These are phyloP conservation scores for Cornus suecica DNA, from an alignment of 148 eudicot genomes.

Conservation along the genomic window DNA sequence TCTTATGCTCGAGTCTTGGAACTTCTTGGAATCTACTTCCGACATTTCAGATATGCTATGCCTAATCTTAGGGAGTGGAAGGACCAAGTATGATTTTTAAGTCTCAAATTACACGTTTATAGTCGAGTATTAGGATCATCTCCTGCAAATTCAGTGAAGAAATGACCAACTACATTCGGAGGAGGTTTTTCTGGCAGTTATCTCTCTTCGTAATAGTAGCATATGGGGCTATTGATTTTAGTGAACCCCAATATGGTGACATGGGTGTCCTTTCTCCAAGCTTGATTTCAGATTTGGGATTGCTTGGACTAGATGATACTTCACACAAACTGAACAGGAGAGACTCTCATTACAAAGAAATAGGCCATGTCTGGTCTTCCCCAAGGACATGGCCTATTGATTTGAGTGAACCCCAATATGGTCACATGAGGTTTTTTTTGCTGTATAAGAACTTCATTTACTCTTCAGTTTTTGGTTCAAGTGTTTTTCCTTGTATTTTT, in stretches of 20 bases:
- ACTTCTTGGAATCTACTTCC: constrained; percentile 51
- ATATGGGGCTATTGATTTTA: background rate
- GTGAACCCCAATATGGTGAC: background rate
- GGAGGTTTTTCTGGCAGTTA: background rate
- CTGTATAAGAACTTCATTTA: too few relatives aligned
- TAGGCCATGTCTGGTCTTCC: too few relatives aligned
- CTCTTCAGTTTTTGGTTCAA: too few relatives aligned
- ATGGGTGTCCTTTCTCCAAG: background rate
- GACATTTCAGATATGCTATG: constrained; percentile 78
- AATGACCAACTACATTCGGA: background rate
- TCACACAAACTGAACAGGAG: background rate
- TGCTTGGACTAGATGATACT: background rate
- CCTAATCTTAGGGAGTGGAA: constrained; percentile 76
- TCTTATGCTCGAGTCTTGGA: constrained; percentile 96
- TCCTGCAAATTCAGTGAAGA: background rate
- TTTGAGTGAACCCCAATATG: too few relatives aligned
- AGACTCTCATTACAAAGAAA: too few relatives aligned
- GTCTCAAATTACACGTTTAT: background rate
- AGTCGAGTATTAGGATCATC: background rate
- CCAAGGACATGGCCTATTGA: too few relatives aligned
- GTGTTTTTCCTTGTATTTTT: too few relatives aligned
- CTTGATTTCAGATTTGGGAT: background rate
- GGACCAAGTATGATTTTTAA: constrained; percentile 88
- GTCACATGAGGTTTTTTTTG: too few relatives aligned
- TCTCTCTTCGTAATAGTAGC: background rate